Evolutionary conservation across 1,284 basidiomycete species (phyloP).

Genomic region (Agroathelia rolfsii): DNA sequence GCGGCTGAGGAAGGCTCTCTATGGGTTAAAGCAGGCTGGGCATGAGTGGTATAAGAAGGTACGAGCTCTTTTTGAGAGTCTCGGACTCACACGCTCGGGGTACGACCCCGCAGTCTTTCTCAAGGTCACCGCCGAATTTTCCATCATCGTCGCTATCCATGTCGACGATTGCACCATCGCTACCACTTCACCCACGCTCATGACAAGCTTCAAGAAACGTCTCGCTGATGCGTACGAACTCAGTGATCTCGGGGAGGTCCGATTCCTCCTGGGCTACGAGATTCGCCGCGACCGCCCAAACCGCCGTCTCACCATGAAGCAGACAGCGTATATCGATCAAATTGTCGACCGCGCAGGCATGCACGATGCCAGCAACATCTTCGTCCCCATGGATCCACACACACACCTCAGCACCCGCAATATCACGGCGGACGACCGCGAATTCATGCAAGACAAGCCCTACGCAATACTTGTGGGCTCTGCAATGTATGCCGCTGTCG

Average conservation of each 20-base stretch:
- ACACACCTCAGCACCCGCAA: conserved; percentile 10
- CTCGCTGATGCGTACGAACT: conserved; percentile 8
- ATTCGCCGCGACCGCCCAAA: conserved; percentile 15
- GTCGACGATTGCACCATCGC: conserved; percentile 21
- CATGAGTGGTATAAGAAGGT: conserved; percentile 16
- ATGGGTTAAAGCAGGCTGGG: conserved; percentile 18
- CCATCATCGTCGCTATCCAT: conserved; percentile 11
- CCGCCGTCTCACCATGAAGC: conserved; percentile 18
- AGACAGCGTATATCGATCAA: conserved; percentile 13
- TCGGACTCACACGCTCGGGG: conserved; percentile 15
- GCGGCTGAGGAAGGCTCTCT: conserved; percentile 14
- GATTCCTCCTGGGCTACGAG: conserved; percentile 13
- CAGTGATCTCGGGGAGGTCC: conserved; percentile 12
- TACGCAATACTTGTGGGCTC: conserved; percentile 17
- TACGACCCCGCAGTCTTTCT: conserved; percentile 17
- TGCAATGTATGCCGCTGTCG: conserved; percentile 11
- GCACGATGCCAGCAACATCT: conserved; percentile 14
- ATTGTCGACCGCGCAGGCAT: conserved; percentile 15
- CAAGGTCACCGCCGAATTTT: conserved; percentile 9
- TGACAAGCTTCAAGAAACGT: conserved; percentile 14
- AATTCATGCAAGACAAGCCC: conserved; percentile 15
- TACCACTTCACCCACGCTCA: conserved; percentile 12
- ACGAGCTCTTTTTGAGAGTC: conserved; percentile 10
- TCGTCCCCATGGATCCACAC: conserved; percentile 17
- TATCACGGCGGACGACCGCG: conserved; percentile 11